Percentiles rank a stretch among this genome's conserved stretches.
phyloP scores from a whole-genome alignment of 306 rosid genomes.

The Inga oerstediana region DNA sequence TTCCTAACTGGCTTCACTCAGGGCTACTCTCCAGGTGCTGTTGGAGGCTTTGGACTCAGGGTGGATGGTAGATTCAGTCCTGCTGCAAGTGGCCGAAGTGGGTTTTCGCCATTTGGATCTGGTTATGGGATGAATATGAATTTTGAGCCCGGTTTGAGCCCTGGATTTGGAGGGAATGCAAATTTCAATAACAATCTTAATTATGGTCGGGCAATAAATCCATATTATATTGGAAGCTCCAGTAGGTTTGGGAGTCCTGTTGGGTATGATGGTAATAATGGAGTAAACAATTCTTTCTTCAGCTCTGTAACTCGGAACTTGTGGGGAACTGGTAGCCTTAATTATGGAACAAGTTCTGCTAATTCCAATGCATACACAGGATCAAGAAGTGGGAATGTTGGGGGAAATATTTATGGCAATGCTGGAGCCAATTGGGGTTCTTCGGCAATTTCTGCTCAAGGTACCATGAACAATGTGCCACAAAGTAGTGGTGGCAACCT shows the following conservation, averaged over 20 bases:
- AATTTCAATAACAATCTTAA: slow-evolving; percentile 66
- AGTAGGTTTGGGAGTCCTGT: slow-evolving; percentile 65
- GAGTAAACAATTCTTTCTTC: slow-evolving; percentile 79
- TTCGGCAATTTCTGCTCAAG: slow-evolving; percentile 65
- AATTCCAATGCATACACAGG: slow-evolving; percentile 69
- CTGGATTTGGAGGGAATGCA: slow-evolving; percentile 79
- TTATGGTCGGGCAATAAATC: slow-evolving; percentile 80
- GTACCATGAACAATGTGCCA: slow-evolving; percentile 50
- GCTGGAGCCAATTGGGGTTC: slow-evolving; percentile 80
- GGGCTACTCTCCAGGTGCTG: slow-evolving; percentile 74
- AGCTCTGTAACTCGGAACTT: slow-evolving; percentile 74
- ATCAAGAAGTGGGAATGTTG: slow-evolving; percentile 72
- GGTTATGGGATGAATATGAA: slow-evolving; percentile 87
- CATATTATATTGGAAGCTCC: slow-evolving; percentile 63
- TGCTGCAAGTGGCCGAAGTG: slow-evolving; percentile 72
- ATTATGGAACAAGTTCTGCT: slow-evolving; percentile 67
- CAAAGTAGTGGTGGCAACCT: slow-evolving; percentile 60
- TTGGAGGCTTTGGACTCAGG: slow-evolving; percentile 81
- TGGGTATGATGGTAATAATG: slow-evolving; percentile 68
- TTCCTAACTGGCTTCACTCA: slow-evolving; percentile 82
- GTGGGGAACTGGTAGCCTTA: slow-evolving; percentile 86
- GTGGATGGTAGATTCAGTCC: slow-evolving; percentile 89
- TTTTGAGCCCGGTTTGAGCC: slow-evolving; percentile 74
- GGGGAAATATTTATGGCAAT: slow-evolving; percentile 69
- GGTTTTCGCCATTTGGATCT: slow-evolving; percentile 75